Percentiles rank a stretch among this genome's conserved stretches.
Conservation (phyloP, 345 rosid genomes). For the Arabidopsis suecica region DNA sequence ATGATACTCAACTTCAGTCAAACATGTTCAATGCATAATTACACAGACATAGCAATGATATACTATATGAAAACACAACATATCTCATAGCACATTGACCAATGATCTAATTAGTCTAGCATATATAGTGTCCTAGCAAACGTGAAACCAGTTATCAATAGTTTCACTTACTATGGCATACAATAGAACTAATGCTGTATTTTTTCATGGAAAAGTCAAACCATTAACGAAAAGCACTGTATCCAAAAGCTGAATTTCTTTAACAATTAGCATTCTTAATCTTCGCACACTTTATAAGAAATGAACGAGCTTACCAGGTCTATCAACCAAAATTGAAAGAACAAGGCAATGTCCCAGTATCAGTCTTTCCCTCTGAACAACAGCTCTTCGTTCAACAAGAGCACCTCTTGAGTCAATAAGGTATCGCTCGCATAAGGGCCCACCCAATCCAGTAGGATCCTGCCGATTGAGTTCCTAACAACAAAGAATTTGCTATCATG, state of each 20-base stretch:
- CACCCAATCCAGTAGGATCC: constrained; percentile 95
- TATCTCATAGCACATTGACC: constrained; percentile 16
- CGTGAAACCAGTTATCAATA: constrained; percentile 22
- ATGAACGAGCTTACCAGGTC: constrained; percentile 65
- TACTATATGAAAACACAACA: neutral
- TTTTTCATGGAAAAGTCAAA: neutral
- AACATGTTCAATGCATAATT: constrained; percentile 16
- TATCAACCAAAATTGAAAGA: constrained; percentile 80
- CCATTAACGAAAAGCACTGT: constrained; percentile 18
- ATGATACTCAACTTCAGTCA: constrained; percentile 16
- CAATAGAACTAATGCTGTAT: neutral
- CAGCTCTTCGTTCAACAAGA: constrained; percentile 85
- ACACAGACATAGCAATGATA: constrained; percentile 5
- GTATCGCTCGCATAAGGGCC: constrained; percentile 75
- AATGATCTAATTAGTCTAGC: constrained; percentile 5
- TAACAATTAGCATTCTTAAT: constrained; percentile 1
- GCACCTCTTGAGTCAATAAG: constrained; percentile 91
- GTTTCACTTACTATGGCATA: constrained; percentile 10
- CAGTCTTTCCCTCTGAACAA: constrained; percentile 83
- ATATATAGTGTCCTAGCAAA: constrained; percentile 25
- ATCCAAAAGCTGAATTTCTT: constrained; percentile 21
- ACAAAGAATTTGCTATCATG: constrained; percentile 25
- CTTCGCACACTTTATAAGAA: neutral
- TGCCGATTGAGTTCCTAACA: constrained; percentile 87
- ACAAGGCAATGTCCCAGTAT: constrained; percentile 91